Conservation (phyloP, 2,329 filamentous ascomycete species). For the Pseudogymnoascus verrucosus region DNA sequence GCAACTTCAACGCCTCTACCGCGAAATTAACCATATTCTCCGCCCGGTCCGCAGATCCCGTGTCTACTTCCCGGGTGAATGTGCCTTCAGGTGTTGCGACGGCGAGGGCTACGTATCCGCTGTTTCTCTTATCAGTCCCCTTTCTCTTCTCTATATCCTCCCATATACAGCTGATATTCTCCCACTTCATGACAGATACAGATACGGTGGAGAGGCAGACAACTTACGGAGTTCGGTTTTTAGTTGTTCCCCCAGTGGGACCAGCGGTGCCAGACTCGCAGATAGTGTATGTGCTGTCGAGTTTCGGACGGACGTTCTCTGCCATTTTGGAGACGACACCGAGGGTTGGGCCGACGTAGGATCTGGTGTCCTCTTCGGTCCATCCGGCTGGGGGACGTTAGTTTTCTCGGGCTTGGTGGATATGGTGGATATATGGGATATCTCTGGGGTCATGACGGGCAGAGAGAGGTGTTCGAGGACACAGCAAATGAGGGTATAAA, state of each 20-base stretch:
- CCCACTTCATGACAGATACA: background rate
- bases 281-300: conserved; percentile 49
- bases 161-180: background rate
- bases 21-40: conserved; percentile 58
- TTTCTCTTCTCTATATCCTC: background rate
- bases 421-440: background rate
- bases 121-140: conserved; percentile 17
- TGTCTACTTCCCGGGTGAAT: conserved; percentile 47
- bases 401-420: background rate
- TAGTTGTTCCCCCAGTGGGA: conserved; percentile 47
- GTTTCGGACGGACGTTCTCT: conserved; percentile 44
- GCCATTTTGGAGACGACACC: conserved; percentile 49
- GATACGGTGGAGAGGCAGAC: conserved; percentile 10
- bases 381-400: conserved; percentile 41
- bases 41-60: conserved; percentile 45
- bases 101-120: conserved; percentile 56
- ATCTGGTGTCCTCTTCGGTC: conserved; percentile 43
- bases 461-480: background rate
- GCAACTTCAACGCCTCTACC: conserved; percentile 44
- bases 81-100: conserved; percentile 45
- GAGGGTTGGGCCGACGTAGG: conserved; percentile 52
- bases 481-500: background rate
- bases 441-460: background rate
- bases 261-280: conserved; percentile 57
- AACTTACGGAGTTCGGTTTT: conserved; percentile 46